Percentiles rank a stretch among this genome's conserved stretches.
These are phyloP conservation scores for Eragrostis tef DNA, from an alignment of 202 grass and related monocot species.

Conservation along the genomic window DNA sequence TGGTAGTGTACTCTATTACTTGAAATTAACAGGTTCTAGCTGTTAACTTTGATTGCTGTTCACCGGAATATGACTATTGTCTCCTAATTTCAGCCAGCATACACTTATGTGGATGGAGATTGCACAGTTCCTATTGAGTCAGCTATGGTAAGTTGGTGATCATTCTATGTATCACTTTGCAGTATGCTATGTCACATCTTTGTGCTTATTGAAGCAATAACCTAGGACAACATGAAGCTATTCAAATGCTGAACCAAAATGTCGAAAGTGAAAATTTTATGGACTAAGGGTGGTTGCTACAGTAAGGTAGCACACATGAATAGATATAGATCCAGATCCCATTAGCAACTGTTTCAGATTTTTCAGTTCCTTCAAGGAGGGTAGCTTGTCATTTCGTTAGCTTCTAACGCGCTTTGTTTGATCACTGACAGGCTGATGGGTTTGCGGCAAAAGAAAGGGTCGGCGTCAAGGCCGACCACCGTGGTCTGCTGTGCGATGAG, in stretches of 20 bases:
- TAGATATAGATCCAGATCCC: background rate
- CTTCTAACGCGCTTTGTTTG: background rate
- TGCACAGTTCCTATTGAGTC: constrained; percentile 87
- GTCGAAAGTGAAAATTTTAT: background rate
- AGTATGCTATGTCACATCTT: background rate
- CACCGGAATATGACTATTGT: constrained; percentile 21
- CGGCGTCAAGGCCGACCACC: constrained; percentile 62
- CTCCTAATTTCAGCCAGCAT: constrained; percentile 67
- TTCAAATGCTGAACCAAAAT: constrained; percentile 15
- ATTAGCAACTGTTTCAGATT: background rate
- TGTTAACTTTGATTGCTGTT: constrained; percentile 30
- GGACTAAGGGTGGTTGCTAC: background rate
- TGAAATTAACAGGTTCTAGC: constrained; percentile 30
- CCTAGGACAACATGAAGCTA: background rate
- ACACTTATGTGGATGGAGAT: constrained; percentile 92
- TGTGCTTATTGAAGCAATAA: background rate
- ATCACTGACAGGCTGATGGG: constrained; percentile 75
- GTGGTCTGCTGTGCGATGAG: constrained; percentile 68
- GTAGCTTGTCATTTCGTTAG: background rate
- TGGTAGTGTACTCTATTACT: constrained; percentile 58
- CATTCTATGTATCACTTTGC: background rate
- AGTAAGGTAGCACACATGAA: background rate
- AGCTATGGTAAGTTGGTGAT: constrained; percentile 62
- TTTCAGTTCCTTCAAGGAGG: background rate
- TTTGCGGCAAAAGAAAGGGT: constrained; percentile 73